These are phyloP conservation scores for Zymoseptoria tritici DNA, from an alignment of 2,329 filamentous ascomycete genomes.

Conservation along the genomic window DNA sequence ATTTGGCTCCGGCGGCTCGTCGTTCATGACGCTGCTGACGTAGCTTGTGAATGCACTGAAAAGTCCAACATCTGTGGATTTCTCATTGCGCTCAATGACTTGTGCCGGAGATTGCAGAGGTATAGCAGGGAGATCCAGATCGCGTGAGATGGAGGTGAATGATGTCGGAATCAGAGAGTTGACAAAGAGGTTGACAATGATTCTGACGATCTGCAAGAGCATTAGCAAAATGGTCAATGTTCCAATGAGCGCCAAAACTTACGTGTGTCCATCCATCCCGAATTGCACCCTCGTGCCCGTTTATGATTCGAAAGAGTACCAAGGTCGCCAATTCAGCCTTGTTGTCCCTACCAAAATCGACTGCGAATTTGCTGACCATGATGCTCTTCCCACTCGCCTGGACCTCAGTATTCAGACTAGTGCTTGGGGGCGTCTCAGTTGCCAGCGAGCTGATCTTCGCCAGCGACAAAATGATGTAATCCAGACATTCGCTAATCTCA, in stretches of 20 bases:
- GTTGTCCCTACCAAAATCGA: constrained; percentile 89
- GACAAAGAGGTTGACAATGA: constrained; percentile 91
- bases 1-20: constrained; percentile 94
- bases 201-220: constrained; percentile 63
- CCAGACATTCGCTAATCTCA: constrained; percentile 73
- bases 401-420: constrained; percentile 86
- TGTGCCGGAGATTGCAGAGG: constrained; percentile 87
- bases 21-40: constrained; percentile 96
- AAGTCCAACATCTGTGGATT: constrained; percentile 71
- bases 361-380: constrained; percentile 97
- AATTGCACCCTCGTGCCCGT: constrained; percentile 72
- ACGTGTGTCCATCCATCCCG: constrained; percentile 71
- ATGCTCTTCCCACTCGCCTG: constrained; percentile 79
- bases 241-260: constrained; percentile 32
- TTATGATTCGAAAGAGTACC: constrained; percentile 88
- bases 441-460: constrained; percentile 85
- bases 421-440: constrained; percentile 68
- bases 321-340: constrained; percentile 88
- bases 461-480: constrained; percentile 85
- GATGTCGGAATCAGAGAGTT: constrained; percentile 87
- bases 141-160: constrained; percentile 57
- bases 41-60: constrained; percentile 95
- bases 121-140: constrained; percentile 69
- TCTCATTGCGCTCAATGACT: constrained; percentile 78
- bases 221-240: constrained; percentile 33